Conservation (phyloP, 2,329 filamentous ascomycete species). For the Aspergillus fijiensis region DNA sequence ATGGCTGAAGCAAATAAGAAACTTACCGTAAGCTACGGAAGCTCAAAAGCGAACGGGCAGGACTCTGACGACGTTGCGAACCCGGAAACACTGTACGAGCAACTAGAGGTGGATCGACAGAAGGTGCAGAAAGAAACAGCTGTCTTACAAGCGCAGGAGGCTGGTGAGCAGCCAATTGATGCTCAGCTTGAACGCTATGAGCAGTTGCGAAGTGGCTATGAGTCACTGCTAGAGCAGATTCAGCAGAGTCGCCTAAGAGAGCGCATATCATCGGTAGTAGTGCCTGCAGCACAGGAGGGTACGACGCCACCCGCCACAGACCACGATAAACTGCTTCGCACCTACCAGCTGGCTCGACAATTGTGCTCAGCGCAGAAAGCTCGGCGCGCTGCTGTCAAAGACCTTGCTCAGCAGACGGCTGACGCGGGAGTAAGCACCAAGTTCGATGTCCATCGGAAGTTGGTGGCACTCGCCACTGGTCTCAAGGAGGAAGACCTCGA, state of each 20-base stretch:
- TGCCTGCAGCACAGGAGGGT: slow-evolving; percentile 14
- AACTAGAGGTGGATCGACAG: slow-evolving; percentile 46
- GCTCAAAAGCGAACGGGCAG: slow-evolving; percentile 64
- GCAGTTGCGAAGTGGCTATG: slow-evolving; percentile 35
- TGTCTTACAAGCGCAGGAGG: slow-evolving; percentile 37
- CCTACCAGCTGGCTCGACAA: slow-evolving; percentile 34
- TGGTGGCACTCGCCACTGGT: slow-evolving; percentile 49
- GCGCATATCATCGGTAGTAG: slow-evolving; percentile 24
- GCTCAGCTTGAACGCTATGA: slow-evolving; percentile 42
- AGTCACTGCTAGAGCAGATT: slow-evolving; percentile 46
- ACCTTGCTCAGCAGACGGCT: slow-evolving; percentile 45
- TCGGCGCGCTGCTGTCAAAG: slow-evolving; percentile 38
- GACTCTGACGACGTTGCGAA: slow-evolving; percentile 43
- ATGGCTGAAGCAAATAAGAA: slow-evolving; percentile 72
- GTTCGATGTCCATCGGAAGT: slow-evolving; percentile 48
- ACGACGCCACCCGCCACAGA: slow-evolving; percentile 20
- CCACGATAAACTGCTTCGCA: slow-evolving; percentile 31
- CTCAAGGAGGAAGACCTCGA: slow-evolving; percentile 50
- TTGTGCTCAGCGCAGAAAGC: slow-evolving; percentile 35
- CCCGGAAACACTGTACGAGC: slow-evolving; percentile 42
- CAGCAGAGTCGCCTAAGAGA: slow-evolving; percentile 41
- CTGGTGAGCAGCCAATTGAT: slow-evolving; percentile 37
- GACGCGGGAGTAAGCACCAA: slow-evolving; percentile 49
- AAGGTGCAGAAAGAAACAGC: slow-evolving; percentile 43
- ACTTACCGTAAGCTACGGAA: slow-evolving; percentile 58